Evolutionary conservation across 2,329 filamentous ascomycete genomes (phyloP).

Genomic region (Emericellopsis atlantica): DNA sequence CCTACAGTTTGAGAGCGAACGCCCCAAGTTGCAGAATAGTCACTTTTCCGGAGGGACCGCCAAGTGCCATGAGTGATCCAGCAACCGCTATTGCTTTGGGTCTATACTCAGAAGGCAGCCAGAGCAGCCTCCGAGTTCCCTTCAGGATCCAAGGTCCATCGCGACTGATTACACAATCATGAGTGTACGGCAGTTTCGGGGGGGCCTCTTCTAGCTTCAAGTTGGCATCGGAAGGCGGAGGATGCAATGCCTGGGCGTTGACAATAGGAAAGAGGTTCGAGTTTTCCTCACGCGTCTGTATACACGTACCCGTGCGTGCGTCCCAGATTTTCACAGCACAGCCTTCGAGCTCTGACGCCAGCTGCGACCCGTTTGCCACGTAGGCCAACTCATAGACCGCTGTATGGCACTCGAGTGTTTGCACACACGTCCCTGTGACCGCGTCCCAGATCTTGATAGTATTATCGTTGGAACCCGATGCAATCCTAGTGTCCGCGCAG

Average conservation of each 20-base stretch:
- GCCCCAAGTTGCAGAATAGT: too few relatives aligned
- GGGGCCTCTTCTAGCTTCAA: neutral
- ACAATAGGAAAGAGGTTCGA: neutral
- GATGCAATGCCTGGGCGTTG: neutral
- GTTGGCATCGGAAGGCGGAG: neutral
- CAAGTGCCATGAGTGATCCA: slow-evolving; percentile 2
- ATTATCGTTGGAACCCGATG: slow-evolving; percentile 4
- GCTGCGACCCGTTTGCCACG: neutral
- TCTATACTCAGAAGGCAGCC: slow-evolving; percentile 3
- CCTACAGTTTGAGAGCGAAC: too few relatives aligned
- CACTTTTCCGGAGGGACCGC: slow-evolving; percentile 3
- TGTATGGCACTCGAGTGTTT: slow-evolving; percentile 4
- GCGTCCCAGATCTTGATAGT: slow-evolving; percentile 7
- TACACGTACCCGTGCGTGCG: neutral
- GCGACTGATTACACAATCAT: neutral
- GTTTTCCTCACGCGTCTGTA: neutral
- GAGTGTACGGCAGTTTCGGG: neutral
- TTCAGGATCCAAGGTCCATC: slow-evolving; percentile 2
- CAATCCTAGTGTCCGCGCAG: neutral
- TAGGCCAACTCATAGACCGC: neutral
- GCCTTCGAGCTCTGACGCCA: neutral
- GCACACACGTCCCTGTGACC: slow-evolving; percentile 1
- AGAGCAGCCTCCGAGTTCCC: slow-evolving; percentile 1
- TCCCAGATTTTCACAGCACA: slow-evolving; percentile 1
- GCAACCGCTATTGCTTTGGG: neutral